Evolutionary conservation across 345 rosid genomes (phyloP).

Genomic region (Corchorus olitorius): DNA sequence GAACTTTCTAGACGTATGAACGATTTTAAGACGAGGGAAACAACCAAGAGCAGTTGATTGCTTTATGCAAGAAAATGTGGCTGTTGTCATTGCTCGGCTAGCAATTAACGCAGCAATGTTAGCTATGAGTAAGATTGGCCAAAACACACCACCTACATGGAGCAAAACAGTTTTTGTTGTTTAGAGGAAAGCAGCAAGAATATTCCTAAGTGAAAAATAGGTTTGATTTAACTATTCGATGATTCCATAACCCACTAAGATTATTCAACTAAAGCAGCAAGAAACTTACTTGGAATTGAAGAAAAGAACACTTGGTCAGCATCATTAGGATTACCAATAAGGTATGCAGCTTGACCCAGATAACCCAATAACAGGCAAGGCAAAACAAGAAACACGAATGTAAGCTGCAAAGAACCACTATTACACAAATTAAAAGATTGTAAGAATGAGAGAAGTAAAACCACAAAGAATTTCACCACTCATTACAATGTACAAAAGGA

Average conservation of each 20-base stretch:
- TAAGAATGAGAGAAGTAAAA: slow-evolving; percentile 16
- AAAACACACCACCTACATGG: slow-evolving; percentile 72
- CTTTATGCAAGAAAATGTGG: slow-evolving; percentile 97
- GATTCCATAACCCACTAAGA: slow-evolving; percentile 4
- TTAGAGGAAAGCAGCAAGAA: slow-evolving; percentile 11
- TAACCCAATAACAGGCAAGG: slow-evolving; percentile 98
- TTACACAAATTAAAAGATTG: slow-evolving; percentile 36
- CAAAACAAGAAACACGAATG: slow-evolving; percentile 89
- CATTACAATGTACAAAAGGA: background rate
- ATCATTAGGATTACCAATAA: slow-evolving; percentile 59
- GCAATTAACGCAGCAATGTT: slow-evolving; percentile 95
- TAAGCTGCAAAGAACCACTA: slow-evolving; percentile 79
- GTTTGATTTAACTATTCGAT: slow-evolving; percentile 3
- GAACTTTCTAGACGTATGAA: slow-evolving; percentile 97
- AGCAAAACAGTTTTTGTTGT: slow-evolving; percentile 16
- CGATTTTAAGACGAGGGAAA: slow-evolving; percentile 96
- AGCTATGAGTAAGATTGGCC: slow-evolving; percentile 88
- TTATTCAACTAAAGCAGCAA: background rate
- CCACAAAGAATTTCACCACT: slow-evolving; percentile 2
- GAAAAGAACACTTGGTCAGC: slow-evolving; percentile 78
- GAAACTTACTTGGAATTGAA: slow-evolving; percentile 84
- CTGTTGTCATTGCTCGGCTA: slow-evolving; percentile 98
- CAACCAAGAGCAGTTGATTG: slow-evolving; percentile 97
- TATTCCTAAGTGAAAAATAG: slow-evolving; percentile 5
- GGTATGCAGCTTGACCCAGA: slow-evolving; percentile 99